Conservation (phyloP, 164 flowering plant species). For the Houttuynia cordata region DNA sequence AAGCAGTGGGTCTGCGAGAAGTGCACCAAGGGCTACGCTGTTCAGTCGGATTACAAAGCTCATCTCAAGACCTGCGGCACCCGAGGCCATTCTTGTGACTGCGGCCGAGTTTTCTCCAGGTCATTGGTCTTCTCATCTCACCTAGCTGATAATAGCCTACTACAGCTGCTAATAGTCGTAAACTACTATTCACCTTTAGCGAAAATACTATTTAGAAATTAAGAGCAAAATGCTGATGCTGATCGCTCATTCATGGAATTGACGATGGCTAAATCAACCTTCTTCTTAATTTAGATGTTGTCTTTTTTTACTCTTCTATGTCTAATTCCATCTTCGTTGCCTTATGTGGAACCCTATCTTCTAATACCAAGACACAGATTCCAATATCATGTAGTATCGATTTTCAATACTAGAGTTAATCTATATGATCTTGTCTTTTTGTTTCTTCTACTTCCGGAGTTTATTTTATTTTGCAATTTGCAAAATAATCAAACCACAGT, state of each 20-base stretch:
- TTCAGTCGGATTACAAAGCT: slow-evolving; percentile 94
- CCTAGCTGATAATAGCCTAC: too few relatives aligned
- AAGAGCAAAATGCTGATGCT: too few relatives aligned
- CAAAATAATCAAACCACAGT: background rate
- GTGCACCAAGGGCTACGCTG: slow-evolving; percentile 92
- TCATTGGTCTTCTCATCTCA: slow-evolving; percentile 9
- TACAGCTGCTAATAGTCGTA: too few relatives aligned
- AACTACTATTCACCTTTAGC: too few relatives aligned
- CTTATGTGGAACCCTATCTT: background rate
- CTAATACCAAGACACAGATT: background rate
- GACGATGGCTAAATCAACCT: too few relatives aligned
- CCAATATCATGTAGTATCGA: background rate
- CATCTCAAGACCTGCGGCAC: slow-evolving; percentile 98
- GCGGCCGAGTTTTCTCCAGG: slow-evolving; percentile 97
- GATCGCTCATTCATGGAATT: too few relatives aligned
- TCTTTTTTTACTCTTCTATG: background rate
- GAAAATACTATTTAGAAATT: too few relatives aligned
- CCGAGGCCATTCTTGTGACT: slow-evolving; percentile 93
- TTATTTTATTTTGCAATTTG: too few relatives aligned
- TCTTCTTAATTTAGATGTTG: background rate
- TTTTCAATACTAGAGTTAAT: background rate
- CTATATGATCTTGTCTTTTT: background rate
- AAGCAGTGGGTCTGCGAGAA: slow-evolving; percentile 92
- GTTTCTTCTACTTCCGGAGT: too few relatives aligned
- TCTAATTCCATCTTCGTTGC: background rate